Evolutionary conservation across 139 green algal genomes (phyloP).

Genomic region (Chlorella sp.): DNA sequence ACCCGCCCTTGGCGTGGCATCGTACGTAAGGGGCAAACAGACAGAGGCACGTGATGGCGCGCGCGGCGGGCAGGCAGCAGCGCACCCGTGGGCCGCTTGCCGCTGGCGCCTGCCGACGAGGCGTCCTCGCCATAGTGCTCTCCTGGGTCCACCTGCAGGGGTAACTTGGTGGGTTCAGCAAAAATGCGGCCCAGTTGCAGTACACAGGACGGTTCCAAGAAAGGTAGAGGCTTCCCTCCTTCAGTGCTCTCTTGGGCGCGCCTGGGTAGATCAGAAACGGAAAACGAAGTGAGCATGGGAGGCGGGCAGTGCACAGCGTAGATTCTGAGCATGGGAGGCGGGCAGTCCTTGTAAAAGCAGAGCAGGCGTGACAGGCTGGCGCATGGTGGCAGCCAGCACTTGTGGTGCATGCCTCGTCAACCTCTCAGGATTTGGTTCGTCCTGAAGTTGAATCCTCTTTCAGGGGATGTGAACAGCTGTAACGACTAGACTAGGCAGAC

Average conservation of each 20-base stretch:
- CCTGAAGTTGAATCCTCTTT: too few species aligned
- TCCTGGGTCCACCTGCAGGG: constrained; percentile 60
- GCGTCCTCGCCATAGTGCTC: constrained; percentile 61
- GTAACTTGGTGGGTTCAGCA: too few species aligned
- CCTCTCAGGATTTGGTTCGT: too few species aligned
- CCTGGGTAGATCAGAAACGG: constrained; percentile 47
- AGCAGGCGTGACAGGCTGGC: too few species aligned
- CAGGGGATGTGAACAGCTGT: too few species aligned
- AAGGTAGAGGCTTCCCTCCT: constrained; percentile 46
- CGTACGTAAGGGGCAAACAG: background rate
- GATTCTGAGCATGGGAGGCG: too few species aligned
- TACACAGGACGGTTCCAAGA: too few species aligned
- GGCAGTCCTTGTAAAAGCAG: too few species aligned
- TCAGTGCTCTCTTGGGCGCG: constrained; percentile 65
- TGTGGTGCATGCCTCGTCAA: too few species aligned
- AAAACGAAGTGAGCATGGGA: background rate
- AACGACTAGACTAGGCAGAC: too few species aligned
- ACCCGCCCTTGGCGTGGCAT: too few species aligned
- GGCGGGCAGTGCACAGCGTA: background rate
- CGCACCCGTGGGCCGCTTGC: constrained; percentile 21
- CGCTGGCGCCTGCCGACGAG: background rate
- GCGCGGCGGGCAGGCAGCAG: background rate
- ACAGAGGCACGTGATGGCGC: background rate
- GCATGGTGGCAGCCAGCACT: background rate
- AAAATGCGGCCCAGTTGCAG: too few species aligned